A percentile compares a stretch with the other conserved stretches of the same genome.
phyloP scores from a whole-genome alignment of 2,329 filamentous ascomycete genomes.

The Hymenotorrendiella dingleyae region DNA sequence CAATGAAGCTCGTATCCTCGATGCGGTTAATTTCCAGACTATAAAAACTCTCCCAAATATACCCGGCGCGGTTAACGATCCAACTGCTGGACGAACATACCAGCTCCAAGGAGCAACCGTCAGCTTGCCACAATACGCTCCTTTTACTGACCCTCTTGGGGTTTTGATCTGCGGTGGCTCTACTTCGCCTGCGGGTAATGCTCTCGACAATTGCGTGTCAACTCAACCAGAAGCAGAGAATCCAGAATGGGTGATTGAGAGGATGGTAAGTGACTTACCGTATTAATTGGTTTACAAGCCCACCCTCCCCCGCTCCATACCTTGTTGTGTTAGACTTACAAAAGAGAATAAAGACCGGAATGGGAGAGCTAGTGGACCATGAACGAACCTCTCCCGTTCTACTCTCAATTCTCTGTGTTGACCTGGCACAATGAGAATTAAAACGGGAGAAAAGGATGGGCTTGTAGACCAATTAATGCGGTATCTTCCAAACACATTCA shows the following conservation, averaged over 20 bases:
- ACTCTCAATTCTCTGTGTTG: no score
- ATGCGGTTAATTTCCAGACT: slow-evolving; percentile 53
- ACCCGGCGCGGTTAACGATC: slow-evolving; percentile 54
- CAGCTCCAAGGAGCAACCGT: slow-evolving; percentile 59
- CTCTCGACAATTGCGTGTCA: slow-evolving; percentile 60
- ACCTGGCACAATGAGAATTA: no score
- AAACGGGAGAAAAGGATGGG: no score
- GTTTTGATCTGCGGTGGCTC: slow-evolving; percentile 61
- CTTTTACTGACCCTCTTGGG: slow-evolving; percentile 52
- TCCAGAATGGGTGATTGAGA: slow-evolving; percentile 57
- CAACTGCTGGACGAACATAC: slow-evolving; percentile 55
- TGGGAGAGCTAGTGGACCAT: no score
- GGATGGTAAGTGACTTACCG: slow-evolving; percentile 50
- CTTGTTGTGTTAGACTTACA: no score
- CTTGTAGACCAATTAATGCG: no score
- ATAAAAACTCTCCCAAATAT: slow-evolving; percentile 53
- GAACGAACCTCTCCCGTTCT: no score
- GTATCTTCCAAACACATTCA: no score
- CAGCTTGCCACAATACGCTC: slow-evolving; percentile 55
- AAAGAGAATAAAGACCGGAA: no score
- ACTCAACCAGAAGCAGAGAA: slow-evolving; percentile 51
- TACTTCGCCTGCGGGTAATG: slow-evolving; percentile 44
- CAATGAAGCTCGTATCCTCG: slow-evolving; percentile 59
- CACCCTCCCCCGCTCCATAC: no score
- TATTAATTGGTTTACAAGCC: no score